These are phyloP conservation scores for Hyparrhenia diplandra DNA, from an alignment of 176 grass and related monocot genomes.

Conservation along the genomic window DNA sequence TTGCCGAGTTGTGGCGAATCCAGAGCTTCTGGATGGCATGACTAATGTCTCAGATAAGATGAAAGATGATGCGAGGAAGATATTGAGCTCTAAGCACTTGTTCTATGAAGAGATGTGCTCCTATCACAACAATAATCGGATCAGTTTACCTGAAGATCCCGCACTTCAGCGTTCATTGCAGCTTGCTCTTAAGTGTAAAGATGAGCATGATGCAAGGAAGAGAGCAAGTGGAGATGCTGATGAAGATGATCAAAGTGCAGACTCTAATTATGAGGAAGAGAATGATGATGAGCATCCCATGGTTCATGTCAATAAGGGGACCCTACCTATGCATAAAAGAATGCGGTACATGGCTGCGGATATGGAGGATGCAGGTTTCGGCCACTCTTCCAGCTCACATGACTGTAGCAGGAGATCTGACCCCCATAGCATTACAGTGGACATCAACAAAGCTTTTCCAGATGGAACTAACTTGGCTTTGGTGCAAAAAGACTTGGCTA, in stretches of 20 bases:
- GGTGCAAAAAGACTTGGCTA: constrained; percentile 22
- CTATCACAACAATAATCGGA: constrained; percentile 54
- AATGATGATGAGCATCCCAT: constrained; percentile 39
- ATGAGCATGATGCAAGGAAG: constrained; percentile 38
- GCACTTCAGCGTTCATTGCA: constrained; percentile 49
- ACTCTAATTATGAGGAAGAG: constrained; percentile 53
- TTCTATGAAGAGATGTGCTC: constrained; percentile 78
- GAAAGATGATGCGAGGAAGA: constrained; percentile 58
- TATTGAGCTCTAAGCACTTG: constrained; percentile 69
- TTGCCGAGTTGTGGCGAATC: constrained; percentile 60
- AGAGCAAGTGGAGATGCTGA: constrained; percentile 40
- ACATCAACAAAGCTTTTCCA: constrained; percentile 46
- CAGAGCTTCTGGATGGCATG: constrained; percentile 47
- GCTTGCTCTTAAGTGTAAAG: constrained; percentile 48
- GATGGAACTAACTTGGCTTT: constrained; percentile 50
- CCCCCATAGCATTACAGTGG: constrained; percentile 32
- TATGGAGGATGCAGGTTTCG: constrained; percentile 44
- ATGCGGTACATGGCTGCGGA: constrained; percentile 20
- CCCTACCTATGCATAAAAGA: constrained; percentile 39
- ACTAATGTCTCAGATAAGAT: constrained; percentile 43
- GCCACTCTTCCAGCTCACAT: constrained; percentile 38
- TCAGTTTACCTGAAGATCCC: constrained; percentile 49
- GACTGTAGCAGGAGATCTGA: constrained; percentile 33
- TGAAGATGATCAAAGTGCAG: constrained; percentile 50
- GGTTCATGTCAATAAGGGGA: constrained; percentile 22